A percentile compares a stretch with the other conserved stretches of the same genome.
Conservation (phyloP, 139 green algal species). For the Nannochloris sp. region DNA sequence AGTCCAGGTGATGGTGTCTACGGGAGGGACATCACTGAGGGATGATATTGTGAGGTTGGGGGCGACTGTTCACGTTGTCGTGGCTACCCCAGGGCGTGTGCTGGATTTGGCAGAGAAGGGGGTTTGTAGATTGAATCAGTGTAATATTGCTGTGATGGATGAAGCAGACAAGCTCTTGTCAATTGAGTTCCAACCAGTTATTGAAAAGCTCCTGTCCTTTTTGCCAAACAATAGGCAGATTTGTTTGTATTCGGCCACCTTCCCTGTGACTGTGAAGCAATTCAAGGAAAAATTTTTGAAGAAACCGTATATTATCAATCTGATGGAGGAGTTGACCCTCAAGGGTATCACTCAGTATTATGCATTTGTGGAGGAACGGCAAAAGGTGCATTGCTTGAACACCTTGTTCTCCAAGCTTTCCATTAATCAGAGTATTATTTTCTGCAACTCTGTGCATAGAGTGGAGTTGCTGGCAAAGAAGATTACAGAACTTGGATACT, state of each 20-base stretch:
- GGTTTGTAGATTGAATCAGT: conserved; percentile 82
- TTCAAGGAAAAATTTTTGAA: conserved; percentile 96
- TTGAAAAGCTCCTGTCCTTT: conserved; percentile 91
- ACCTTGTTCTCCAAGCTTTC: conserved; percentile 90
- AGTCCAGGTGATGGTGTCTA: conserved; percentile 93
- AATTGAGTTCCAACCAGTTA: conserved; percentile 91
- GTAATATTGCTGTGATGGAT: conserved; percentile 89
- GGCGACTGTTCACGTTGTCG: conserved; percentile 83
- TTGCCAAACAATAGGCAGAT: conserved; percentile 83
- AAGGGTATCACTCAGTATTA: conserved; percentile 96
- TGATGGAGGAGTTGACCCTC: conserved; percentile 99
- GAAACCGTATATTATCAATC: conserved; percentile 98
- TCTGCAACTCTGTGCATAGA: conserved; percentile 98
- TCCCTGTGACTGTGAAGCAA: conserved; percentile 95
- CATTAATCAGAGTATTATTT: conserved; percentile 90
- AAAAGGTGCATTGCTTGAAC: conserved; percentile 93
- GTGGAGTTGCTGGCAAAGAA: conserved; percentile 99
- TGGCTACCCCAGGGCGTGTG: conserved; percentile 95
- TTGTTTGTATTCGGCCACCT: conserved; percentile 94
- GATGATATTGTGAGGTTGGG: conserved; percentile 99
- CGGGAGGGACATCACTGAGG: conserved; percentile 88
- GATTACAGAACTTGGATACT: conserved; percentile 99
- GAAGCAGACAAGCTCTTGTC: conserved; percentile 97
- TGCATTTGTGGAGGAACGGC: conserved; percentile 97
- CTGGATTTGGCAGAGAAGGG: conserved; percentile 92